Evolutionary conservation across 1,284 basidiomycete species (phyloP), one percentile per base, ranked within the genome.

Genomic region (Leccinum griseonigrum): DNA sequence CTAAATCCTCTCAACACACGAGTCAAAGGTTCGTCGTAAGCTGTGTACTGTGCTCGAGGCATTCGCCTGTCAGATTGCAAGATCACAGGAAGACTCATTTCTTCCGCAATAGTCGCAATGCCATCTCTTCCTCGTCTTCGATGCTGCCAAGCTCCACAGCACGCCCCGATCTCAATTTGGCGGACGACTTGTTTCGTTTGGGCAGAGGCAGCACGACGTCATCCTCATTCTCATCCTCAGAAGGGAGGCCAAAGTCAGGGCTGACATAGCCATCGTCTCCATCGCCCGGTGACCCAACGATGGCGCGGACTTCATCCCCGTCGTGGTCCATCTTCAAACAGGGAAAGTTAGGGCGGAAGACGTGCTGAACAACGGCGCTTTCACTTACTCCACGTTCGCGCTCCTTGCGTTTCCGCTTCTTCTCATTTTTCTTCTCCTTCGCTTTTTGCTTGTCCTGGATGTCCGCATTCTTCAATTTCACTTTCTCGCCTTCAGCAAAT

Each of bases 401-500:
- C 67, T 96, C 94, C 63, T 91, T 85, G 71, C 94, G 88, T 80
- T 97, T 97, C 69, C 93, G 79, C 76, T 94, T 96, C 81, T 91
- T 92, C 76, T 95, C 93, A 64, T 84, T 80, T 78, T 91, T 91
- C 83, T 95, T 95, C 73, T 92, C 92, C 73, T 85, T 88, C 26
- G 93, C 95, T 67, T 92, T 87, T 62, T 86, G 85, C 77, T 90
- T 91, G 78, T 97, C 95, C 59, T 78, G 66, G 61, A 88, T 82
- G 77, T 95, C 94, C 46, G 83, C 85, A 57, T 83, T 80, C 71
- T 79, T 84, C 84, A 95, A 82, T 79, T 83, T 87, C 60, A 81
- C 82, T 63, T 86, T 80, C 76, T 96, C 92, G 62, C 80, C 81
- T 73, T 87, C 85, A 51, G 89, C 88, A 75, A 90, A 96, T 72